Conservation (phyloP, 73 alveolate species). For the Paramecium tetraurelia region DNA sequence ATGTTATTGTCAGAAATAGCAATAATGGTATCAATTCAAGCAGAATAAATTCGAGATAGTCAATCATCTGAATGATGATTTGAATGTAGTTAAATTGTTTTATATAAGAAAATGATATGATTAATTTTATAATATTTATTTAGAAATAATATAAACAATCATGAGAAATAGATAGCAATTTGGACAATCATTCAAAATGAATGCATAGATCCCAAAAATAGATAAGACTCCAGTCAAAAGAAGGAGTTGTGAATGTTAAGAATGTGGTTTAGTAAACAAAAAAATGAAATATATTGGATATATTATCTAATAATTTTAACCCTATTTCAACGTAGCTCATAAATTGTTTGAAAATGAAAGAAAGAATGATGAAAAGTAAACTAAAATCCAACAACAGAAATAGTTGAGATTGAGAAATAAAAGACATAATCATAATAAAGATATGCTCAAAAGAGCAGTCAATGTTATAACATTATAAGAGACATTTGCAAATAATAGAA, state of each 20-base stretch:
- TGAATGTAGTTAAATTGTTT: not conserved
- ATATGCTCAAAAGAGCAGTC: not conserved
- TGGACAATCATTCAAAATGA: not conserved
- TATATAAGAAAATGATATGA: not conserved
- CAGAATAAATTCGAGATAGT: not conserved
- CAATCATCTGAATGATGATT: not conserved
- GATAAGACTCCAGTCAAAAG: not conserved
- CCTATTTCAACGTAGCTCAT: not conserved
- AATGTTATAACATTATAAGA: not conserved
- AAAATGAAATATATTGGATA: not conserved
- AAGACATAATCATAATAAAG: conserved; percentile 9
- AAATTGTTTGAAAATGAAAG: not conserved
- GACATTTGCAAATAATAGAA: not conserved
- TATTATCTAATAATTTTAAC: not conserved
- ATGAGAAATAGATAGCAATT: not conserved
- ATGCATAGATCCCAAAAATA: not conserved
- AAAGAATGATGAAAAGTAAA: not conserved
- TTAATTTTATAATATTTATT: not conserved
- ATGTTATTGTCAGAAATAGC: not conserved
- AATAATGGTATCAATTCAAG: not conserved
- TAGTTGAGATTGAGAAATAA: not conserved
- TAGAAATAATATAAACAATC: not conserved
- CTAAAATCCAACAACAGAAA: not conserved
- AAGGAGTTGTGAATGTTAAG: not conserved
- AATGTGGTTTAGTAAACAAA: not conserved